Conservation (phyloP, 345 rosid species). For the Gossypium ekmanianum region DNA sequence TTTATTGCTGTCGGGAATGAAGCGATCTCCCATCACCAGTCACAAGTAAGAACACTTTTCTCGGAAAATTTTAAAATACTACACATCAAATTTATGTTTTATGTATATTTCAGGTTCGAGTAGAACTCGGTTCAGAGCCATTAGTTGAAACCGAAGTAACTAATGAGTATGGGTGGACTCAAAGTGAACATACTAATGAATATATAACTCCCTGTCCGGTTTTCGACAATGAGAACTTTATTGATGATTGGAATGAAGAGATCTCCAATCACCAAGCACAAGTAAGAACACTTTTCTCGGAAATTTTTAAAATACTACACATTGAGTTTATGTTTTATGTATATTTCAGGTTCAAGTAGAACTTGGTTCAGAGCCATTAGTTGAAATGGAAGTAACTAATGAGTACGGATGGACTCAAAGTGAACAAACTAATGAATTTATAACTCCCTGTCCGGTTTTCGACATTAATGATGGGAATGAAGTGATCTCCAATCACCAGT, state of each 20-base stretch:
- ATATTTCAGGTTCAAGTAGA: not conserved
- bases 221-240: not conserved
- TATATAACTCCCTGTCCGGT: not conserved
- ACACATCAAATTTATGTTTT: not conserved
- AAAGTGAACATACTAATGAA: not conserved
- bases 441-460: not conserved
- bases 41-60: not conserved
- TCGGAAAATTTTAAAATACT: not conserved
- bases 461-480: not conserved
- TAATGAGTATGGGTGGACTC: not conserved
- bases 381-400: not conserved
- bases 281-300: not conserved
- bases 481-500: not conserved
- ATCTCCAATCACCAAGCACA: not conserved
- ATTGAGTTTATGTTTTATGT: not conserved
- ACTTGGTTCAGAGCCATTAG: not conserved
- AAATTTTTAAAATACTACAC: not conserved
- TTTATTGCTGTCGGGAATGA: not conserved
- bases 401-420: not conserved
- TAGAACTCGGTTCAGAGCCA: no score
- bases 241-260: not conserved
- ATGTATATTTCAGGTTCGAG: not conserved
- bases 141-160: not conserved
- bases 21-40: not conserved
- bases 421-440: not conserved